Percentiles rank a stretch among this genome's conserved stretches.
These are phyloP conservation scores for Magnolia sinica DNA, from an alignment of 164 flowering plant genomes.

Conservation along the genomic window DNA sequence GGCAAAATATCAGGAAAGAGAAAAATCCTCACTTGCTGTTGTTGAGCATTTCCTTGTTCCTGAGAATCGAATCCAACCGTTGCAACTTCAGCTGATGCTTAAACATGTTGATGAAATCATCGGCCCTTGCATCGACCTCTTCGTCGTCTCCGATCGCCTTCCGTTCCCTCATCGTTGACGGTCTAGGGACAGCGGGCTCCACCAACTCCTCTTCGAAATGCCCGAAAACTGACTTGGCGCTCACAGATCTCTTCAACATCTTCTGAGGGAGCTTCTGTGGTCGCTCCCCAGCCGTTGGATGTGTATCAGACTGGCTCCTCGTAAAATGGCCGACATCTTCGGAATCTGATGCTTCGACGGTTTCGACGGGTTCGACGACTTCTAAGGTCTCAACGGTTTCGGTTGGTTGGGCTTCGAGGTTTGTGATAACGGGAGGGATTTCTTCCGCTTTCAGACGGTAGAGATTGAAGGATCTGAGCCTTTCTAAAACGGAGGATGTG, in stretches of 20 bases:
- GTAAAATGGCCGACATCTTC: slow-evolving; percentile 1
- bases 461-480: slow-evolving; percentile 41
- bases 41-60: slow-evolving; percentile 37
- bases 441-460: slow-evolving; percentile 22
- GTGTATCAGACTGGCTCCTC: slow-evolving; percentile 15
- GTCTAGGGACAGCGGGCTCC: neutral
- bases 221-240: slow-evolving; percentile 16
- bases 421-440: neutral
- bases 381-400: neutral
- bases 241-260: slow-evolving; percentile 35
- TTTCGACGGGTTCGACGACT: neutral
- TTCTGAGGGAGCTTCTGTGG: slow-evolving; percentile 12
- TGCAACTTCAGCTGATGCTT: slow-evolving; percentile 52
- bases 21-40: slow-evolving; percentile 5
- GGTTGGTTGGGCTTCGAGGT: neutral
- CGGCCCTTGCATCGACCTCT: slow-evolving; percentile 53
- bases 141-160: slow-evolving; percentile 26
- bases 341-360: neutral
- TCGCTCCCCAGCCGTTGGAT: slow-evolving; percentile 8
- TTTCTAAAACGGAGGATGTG: slow-evolving; percentile 34
- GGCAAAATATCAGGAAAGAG: no score
- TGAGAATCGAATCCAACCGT: slow-evolving; percentile 46
- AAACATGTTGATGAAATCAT: slow-evolving; percentile 55
- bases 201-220: slow-evolving; percentile 18
- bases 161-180: slow-evolving; percentile 8